These are phyloP conservation scores for Populus ilicifolia DNA, from an alignment of 345 rosid species.

Conservation along the genomic window DNA sequence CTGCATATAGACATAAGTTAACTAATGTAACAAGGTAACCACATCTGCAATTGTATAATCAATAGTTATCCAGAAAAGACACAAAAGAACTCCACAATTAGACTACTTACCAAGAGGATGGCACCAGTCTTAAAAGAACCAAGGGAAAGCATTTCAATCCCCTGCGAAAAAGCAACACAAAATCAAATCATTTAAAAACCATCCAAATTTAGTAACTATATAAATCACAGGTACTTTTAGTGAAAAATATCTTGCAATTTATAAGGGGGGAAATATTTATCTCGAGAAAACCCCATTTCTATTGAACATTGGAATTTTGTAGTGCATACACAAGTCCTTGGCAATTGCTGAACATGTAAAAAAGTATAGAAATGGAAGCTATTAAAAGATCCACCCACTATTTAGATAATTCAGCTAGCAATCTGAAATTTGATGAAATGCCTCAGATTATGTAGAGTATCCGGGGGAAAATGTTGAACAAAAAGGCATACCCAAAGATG, in stretches of 20 bases:
- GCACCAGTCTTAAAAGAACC: conserved; percentile 98
- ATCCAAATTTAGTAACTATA: neutral
- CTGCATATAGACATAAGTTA: neutral
- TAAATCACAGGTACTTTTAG: neutral
- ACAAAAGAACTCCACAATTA: neutral
- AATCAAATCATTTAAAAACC: neutral
- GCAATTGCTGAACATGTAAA: neutral
- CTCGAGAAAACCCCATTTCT: neutral
- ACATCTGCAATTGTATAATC: neutral
- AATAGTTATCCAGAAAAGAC: neutral
- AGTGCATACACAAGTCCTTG: neutral
- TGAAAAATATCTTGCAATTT: neutral
- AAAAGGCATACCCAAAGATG: neutral
- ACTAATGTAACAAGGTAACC: neutral
- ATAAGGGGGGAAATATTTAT: neutral
- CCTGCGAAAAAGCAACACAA: conserved; percentile 39
- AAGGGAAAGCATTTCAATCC: conserved; percentile 99
- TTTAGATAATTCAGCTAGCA: neutral
- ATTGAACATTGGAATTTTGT: neutral
- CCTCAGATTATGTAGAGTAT: neutral
- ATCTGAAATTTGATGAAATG: neutral
- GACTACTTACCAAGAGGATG: conserved; percentile 72
- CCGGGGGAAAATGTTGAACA: neutral
- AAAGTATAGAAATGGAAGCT: neutral
- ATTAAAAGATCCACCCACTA: neutral